Conservation (phyloP, 768 basidiomycete genomes). For the Suillus americanus region DNA sequence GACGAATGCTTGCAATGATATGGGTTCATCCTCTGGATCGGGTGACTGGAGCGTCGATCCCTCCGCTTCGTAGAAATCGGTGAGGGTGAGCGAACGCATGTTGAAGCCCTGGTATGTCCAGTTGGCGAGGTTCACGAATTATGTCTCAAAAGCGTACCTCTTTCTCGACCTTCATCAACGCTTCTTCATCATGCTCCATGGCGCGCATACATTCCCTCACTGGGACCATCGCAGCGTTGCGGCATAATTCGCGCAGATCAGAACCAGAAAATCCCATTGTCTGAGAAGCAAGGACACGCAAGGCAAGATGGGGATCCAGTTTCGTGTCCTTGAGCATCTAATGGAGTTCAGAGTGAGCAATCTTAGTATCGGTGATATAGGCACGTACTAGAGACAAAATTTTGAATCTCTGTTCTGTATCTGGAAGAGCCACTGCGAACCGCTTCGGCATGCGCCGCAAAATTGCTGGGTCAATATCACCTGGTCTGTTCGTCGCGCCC, state of each 20-base stretch:
- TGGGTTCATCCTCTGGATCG: not conserved
- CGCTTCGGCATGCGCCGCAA: slow-evolving; percentile 98
- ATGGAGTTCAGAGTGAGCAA: not conserved
- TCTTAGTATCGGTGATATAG: not conserved
- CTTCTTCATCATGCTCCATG: slow-evolving; percentile 44
- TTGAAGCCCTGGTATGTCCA: slow-evolving; percentile 59
- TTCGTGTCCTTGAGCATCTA: slow-evolving; percentile 86
- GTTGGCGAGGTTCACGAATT: not conserved
- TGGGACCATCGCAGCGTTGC: slow-evolving; percentile 92
- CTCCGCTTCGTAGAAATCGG: slow-evolving; percentile 62
- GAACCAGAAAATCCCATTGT: slow-evolving; percentile 85
- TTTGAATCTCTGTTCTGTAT: slow-evolving; percentile 73
- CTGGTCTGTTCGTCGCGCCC: slow-evolving; percentile 93
- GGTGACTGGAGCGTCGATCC: slow-evolving; percentile 21
- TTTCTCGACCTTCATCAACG: slow-evolving; percentile 42
- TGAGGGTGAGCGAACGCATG: slow-evolving; percentile 66
- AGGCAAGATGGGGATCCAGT: slow-evolving; percentile 59
- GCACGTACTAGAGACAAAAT: slow-evolving; percentile 74
- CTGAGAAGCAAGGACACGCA: slow-evolving; percentile 61
- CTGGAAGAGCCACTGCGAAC: slow-evolving; percentile 82
- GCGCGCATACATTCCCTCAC: slow-evolving; percentile 80
- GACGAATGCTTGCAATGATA: not conserved
- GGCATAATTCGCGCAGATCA: slow-evolving; percentile 88
- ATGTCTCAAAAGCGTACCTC: slow-evolving; percentile 38
- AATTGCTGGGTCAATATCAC: slow-evolving; percentile 86